Evolutionary conservation across 2,329 filamentous ascomycete genomes (phyloP).

Genomic region (Geosmithia morbida): DNA sequence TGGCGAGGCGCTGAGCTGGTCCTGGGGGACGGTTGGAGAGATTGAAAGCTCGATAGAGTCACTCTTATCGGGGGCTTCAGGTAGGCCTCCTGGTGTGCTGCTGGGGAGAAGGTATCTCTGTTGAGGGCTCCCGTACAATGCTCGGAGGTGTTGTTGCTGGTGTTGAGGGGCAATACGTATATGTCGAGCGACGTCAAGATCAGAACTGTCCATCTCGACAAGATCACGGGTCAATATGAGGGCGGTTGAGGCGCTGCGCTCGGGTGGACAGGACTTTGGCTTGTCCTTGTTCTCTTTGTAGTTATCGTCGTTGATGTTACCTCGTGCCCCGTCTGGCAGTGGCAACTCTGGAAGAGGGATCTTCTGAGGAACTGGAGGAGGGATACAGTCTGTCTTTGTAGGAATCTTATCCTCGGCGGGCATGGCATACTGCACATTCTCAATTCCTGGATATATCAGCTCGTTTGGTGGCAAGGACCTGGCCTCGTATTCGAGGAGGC

Average conservation of each 20-base stretch:
- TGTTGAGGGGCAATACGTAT: conserved; percentile 20
- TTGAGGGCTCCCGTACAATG: background rate
- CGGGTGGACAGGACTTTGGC: conserved; percentile 8
- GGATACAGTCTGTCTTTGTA: conserved; percentile 10
- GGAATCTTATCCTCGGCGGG: conserved; percentile 22
- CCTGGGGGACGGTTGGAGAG: conserved; percentile 8
- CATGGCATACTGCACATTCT: conserved; percentile 26
- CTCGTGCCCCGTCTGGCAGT: conserved; percentile 1
- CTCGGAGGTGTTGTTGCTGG: conserved; percentile 3
- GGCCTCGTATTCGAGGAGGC: conserved; percentile 32
- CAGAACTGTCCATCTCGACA: conserved; percentile 28
- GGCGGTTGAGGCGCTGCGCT: conserved; percentile 20
- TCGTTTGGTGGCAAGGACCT: conserved; percentile 19
- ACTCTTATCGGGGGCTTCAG: conserved; percentile 4
- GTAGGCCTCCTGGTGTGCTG: background rate
- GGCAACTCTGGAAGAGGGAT: conserved; percentile 5
- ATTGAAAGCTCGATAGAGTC: conserved; percentile 14
- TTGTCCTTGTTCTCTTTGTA: conserved; percentile 12
- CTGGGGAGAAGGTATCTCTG: conserved; percentile 1
- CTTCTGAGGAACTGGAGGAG: conserved; percentile 7
- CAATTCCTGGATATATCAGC: conserved; percentile 13
- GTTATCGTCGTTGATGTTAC: conserved; percentile 16
- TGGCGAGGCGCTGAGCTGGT: background rate
- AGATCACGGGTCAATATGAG: conserved; percentile 41
- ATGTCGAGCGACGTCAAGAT: conserved; percentile 4